Evolutionary conservation across 176 grass and related monocot genomes (phyloP), one percentile per base, ranked within the genome.

Genomic region (Zoysia japonica): DNA sequence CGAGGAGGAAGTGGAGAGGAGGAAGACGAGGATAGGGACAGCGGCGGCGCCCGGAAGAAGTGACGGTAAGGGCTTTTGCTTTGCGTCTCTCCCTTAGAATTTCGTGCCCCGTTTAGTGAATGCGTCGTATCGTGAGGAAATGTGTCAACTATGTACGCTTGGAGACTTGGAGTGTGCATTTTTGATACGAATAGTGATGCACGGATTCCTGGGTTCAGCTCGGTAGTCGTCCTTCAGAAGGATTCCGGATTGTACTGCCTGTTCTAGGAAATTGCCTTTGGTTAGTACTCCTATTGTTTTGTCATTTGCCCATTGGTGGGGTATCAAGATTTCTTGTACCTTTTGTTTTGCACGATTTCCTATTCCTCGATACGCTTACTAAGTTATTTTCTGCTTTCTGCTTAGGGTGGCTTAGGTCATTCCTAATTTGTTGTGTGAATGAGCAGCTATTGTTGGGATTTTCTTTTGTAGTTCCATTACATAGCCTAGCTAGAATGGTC

Each of bases 11-110:
- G 84, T 40, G 0, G 84, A 80, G 93, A 83, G 0, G 91, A 88
- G 0, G 96, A 86, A 3, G 91, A 93, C 0, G 91, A 82, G 28
- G 86, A 72, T 2, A 80, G 55, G 14, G 49, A 67, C 14, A 87
- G 74, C 53, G 72, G 70, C 10, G 78, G 71, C 52, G 20, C 72
- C 17, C 89, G 86, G 64, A 95, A 82, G 83, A 99, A 95, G 76
- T 90, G 85, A 82, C 85, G 90, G 96, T 95, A 85, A 83, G 81
- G 57, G 57, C 78, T 74, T 70, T 44, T 53, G 37, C 57, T 87
- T 14, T 60, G 41, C 53, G 14, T 67, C 10, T 39, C 65, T 52
- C 72, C 63, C 71, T 7, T 51, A 44, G 82, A 82, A 85, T 77
- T 81, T 60, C 2, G 61, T 81, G 10, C 43, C 15, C 38, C 43